phyloP scores from a whole-genome alignment of 176 grass and related monocot genomes.

The Olyra latifolia region DNA sequence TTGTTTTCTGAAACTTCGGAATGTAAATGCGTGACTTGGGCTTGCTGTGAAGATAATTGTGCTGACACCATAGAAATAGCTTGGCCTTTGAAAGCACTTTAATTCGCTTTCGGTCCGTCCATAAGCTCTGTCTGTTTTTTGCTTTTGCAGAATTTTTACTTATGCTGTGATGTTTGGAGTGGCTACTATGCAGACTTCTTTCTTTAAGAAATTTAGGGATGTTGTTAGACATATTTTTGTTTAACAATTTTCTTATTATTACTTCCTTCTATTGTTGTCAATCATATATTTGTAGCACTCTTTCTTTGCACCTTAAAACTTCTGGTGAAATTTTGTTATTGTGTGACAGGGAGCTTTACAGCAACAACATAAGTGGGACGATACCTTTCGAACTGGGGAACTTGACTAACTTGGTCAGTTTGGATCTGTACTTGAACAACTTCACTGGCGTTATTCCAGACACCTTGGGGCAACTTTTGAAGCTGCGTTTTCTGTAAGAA shows the following conservation, averaged over 20 bases:
- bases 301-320: neutral
- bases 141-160: neutral
- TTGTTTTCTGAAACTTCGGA: neutral
- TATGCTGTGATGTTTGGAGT: conserved; percentile 10
- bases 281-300: neutral
- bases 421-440: conserved; percentile 80
- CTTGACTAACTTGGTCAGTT: conserved; percentile 76
- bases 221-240: neutral
- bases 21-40: neutral
- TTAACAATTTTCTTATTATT: neutral
- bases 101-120: neutral
- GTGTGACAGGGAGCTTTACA: conserved; percentile 72
- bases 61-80: neutral
- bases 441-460: conserved; percentile 59
- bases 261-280: neutral
- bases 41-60: neutral
- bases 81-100: neutral
- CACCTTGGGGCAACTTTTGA: conserved; percentile 62
- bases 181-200: neutral
- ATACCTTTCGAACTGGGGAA: conserved; percentile 77
- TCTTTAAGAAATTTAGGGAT: conserved; percentile 6
- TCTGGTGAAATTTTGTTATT: conserved; percentile 20
- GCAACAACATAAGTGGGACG: conserved; percentile 72
- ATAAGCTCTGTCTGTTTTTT: neutral
- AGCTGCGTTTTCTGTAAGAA: conserved; percentile 81